Conservation (phyloP, 805 yeast species). For the Phaffomyces opuntiae region DNA sequence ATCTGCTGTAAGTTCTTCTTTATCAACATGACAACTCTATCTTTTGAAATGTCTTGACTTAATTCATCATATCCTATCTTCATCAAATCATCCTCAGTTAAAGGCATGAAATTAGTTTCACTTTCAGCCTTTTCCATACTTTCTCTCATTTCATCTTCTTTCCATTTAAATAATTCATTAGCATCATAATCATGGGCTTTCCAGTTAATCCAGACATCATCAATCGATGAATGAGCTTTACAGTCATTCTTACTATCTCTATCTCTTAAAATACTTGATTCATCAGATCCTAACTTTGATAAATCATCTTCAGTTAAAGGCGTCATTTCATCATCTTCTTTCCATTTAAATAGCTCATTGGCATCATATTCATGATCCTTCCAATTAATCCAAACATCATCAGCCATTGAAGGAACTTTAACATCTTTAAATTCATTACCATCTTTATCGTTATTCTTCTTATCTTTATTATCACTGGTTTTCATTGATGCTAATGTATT, state of each 20-base stretch:
- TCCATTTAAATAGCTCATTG: not conserved
- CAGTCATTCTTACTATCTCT: not conserved
- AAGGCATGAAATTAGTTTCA: not conserved
- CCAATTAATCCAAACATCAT: too few relatives aligned
- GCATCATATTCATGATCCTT: too few relatives aligned
- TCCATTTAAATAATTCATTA: not conserved
- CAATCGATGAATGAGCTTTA: not conserved
- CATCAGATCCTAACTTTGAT: too few relatives aligned
- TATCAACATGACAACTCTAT: constrained; percentile 4
- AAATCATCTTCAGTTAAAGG: too few relatives aligned
- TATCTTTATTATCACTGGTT: too few relatives aligned
- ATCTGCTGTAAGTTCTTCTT: not conserved
- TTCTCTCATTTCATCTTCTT: not conserved
- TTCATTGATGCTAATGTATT: constrained; percentile 11
- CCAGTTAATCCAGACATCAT: not conserved
- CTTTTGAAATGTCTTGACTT: not conserved
- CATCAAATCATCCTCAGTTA: constrained; percentile 7
- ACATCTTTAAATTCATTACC: not conserved
- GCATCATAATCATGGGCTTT: not conserved
- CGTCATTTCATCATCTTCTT: not conserved
- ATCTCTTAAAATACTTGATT: too few relatives aligned
- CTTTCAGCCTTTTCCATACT: not conserved
- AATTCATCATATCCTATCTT: not conserved
- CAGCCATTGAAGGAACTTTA: too few relatives aligned
- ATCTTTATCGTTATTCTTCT: not conserved